Evolutionary conservation across 192 early-diverging fungal genomes (phyloP).

Genomic region (Irineochytrium annulatum): DNA sequence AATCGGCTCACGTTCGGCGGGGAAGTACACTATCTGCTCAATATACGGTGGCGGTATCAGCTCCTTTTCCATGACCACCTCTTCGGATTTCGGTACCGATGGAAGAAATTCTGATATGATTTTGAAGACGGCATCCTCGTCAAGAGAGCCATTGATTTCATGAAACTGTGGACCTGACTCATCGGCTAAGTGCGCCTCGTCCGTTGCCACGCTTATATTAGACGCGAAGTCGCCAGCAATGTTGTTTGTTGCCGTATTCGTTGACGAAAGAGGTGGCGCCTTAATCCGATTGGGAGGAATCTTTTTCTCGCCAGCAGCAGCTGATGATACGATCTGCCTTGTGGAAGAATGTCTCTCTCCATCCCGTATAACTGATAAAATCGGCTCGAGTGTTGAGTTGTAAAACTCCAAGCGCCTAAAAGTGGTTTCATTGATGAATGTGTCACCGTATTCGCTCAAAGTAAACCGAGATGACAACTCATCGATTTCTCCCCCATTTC

Average conservation of each 20-base stretch:
- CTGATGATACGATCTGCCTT: background rate
- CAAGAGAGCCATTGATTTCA: conserved; percentile 35
- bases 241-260: background rate
- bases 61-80: conserved; percentile 13
- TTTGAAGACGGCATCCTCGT: conserved; percentile 44
- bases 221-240: conserved; percentile 9
- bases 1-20: conserved; percentile 30
- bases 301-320: conserved; percentile 32
- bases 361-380: conserved; percentile 31
- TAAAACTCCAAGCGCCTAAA: conserved; percentile 38
- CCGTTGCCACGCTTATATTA: conserved; percentile 4
- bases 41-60: conserved; percentile 30
- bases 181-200: background rate
- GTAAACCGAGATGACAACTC: conserved; percentile 28
- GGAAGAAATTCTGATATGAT: conserved; percentile 40
- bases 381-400: conserved; percentile 25
- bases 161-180: conserved; percentile 9
- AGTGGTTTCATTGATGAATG: conserved; percentile 40
- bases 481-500: conserved; percentile 15
- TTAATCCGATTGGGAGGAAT: conserved; percentile 14
- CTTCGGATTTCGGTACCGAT: conserved; percentile 15
- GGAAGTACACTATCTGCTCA: conserved; percentile 42
- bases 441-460: conserved; percentile 30
- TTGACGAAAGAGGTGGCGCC: too few relatives aligned
- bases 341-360: conserved; percentile 24